Conservation (phyloP, 2,329 filamentous ascomycete genomes). For the Conoideocrella luteorostrata region DNA sequence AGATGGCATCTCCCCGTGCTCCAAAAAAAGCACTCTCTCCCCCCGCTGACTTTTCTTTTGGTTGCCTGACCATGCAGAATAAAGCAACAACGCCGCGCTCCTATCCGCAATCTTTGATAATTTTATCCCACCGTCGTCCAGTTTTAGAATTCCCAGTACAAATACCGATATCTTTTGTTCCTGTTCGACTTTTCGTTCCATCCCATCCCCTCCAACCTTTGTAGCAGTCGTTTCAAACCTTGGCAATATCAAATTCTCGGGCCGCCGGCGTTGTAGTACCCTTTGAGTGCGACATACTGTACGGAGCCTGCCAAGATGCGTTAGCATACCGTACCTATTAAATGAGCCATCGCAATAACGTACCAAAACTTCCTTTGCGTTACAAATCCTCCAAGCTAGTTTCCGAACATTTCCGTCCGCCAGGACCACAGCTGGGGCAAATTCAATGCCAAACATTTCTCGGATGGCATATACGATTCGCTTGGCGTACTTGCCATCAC, state of each 20-base stretch:
- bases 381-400: constrained; percentile 88
- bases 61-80: too few species aligned
- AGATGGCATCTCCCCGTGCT: too few species aligned
- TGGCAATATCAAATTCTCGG: constrained; percentile 29
- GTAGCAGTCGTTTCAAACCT: constrained; percentile 15
- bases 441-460: constrained; percentile 96
- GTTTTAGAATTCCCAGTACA: too few species aligned
- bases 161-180: too few species aligned
- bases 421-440: constrained; percentile 84
- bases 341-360: constrained; percentile 30
- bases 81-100: too few species aligned
- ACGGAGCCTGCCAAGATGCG: constrained; percentile 65
- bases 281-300: constrained; percentile 62
- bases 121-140: too few species aligned
- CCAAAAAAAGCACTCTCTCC: too few species aligned
- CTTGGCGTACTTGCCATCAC: constrained; percentile 82
- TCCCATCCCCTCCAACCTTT: not conserved
- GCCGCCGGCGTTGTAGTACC: constrained; percentile 54
- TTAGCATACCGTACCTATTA: too few species aligned
- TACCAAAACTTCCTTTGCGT: constrained; percentile 91
- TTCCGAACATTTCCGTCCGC: constrained; percentile 88
- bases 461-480: constrained; percentile 90
- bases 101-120: too few species aligned
- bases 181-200: not conserved
- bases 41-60: too few species aligned